A percentile compares a stretch with the other conserved stretches of the same genome.
Conservation (phyloP, 2,329 filamentous ascomycete species). For the Paecilomyces sp. region DNA sequence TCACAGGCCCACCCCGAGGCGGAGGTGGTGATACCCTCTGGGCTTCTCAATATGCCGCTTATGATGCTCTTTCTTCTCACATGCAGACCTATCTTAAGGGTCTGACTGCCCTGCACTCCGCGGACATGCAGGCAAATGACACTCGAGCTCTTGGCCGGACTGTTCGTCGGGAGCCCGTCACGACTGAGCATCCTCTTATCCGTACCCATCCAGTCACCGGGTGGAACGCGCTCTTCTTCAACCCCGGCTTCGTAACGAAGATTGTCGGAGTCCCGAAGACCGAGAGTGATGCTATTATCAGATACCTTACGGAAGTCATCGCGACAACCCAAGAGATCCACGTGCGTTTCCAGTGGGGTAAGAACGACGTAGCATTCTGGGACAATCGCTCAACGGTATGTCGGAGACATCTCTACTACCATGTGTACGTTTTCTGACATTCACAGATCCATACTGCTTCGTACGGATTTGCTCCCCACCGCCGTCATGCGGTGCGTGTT, state of each 20-base stretch:
- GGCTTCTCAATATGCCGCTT: slow-evolving; percentile 53
- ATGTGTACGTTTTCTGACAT: background rate
- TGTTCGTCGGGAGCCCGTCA: slow-evolving; percentile 46
- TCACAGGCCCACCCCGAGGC: slow-evolving; percentile 47
- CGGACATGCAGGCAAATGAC: slow-evolving; percentile 47
- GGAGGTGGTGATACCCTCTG: slow-evolving; percentile 53
- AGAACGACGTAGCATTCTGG: slow-evolving; percentile 62
- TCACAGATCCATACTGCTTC: slow-evolving; percentile 47
- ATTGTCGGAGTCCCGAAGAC: slow-evolving; percentile 53
- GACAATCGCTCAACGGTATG: slow-evolving; percentile 54
- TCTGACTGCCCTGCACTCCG: slow-evolving; percentile 51
- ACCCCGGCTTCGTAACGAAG: slow-evolving; percentile 51
- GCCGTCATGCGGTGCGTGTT: slow-evolving; percentile 48
- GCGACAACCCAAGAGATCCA: slow-evolving; percentile 60
- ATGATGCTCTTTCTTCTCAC: slow-evolving; percentile 47
- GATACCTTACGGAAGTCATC: slow-evolving; percentile 48
- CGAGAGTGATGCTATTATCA: slow-evolving; percentile 47
- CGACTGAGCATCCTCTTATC: slow-evolving; percentile 51
- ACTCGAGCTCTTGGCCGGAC: slow-evolving; percentile 44
- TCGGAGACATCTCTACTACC: slow-evolving; percentile 1
- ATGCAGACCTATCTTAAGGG: slow-evolving; percentile 54
- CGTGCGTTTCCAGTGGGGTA: slow-evolving; percentile 58
- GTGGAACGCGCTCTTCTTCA: slow-evolving; percentile 56
- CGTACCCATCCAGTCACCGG: slow-evolving; percentile 56
- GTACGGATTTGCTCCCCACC: slow-evolving; percentile 52